Base-by-base conservation (phyloP, 495 filamentous ascomycete genomes). In the Penicillium fimorum region DNA sequence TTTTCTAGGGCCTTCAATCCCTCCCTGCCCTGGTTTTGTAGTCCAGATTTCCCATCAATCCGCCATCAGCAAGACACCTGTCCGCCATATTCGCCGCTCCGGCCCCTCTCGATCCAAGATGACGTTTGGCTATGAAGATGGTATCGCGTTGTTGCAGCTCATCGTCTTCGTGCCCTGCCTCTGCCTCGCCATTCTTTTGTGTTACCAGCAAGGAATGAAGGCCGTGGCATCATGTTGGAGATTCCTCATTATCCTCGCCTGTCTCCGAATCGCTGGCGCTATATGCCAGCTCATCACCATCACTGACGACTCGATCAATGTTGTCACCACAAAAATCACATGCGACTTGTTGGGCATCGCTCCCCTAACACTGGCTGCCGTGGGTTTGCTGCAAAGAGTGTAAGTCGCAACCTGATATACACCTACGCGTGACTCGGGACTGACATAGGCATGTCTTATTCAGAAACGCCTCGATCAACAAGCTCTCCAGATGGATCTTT, bases 181-280 rank as follows among this genome's bases (percentile, higher is more conserved):
- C 42, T 47, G 48, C 53, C 30, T 47, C 45, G 43, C 53, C 45
- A 38, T 37, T 47, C 40, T 47, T 55, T 48, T 45, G 40, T 45
- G 38, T 47, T 55, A 47, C 42, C 42, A 55, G 20, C 25, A 47
- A 37, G 53, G 53, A 48, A 32, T 33, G 42, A 37, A 47, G 53
- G 53, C 53, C 11, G 53, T 47, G 35, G 45, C 42, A 46, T 55
- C 53, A 50, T 50, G 47, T 50, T 55, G 53, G 53, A 45, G 41
- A 55, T 55, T 47, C 33, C 42, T 47, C 24, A 46, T 55, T 47
- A 55, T 55, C 53, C 53, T 55, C 41, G 40, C 40, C 20, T 46
- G 42, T 45, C 53, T 55, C 43, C 53, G 53, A 38, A 38, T 55
- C 15, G 53, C 42, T 7, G 53, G 53, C 43, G 45, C 42, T 47